Percentiles rank a stretch among this genome's conserved stretches.
These are phyloP conservation scores for Luvunga scandens DNA, from an alignment of 345 rosid genomes.

Conservation along the genomic window DNA sequence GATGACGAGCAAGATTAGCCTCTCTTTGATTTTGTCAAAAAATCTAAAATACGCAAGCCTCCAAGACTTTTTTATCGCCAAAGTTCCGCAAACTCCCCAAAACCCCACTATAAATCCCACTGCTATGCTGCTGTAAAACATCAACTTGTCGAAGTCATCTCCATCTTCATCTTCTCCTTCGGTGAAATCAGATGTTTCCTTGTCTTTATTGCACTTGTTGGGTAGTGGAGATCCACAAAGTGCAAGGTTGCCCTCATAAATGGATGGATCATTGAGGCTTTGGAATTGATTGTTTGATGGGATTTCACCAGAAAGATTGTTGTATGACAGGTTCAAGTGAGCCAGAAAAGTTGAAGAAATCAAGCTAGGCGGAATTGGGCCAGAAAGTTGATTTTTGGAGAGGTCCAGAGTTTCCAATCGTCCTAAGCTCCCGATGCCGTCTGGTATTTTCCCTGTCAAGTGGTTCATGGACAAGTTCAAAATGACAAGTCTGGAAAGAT, in stretches of 20 bases:
- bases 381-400: constrained; percentile 18
- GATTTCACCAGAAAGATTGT: constrained; percentile 23
- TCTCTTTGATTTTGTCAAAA: neutral
- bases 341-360: neutral
- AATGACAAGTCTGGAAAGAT: constrained; percentile 3
- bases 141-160: neutral
- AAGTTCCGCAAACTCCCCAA: constrained; percentile 3
- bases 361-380: constrained; percentile 16
- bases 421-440: neutral
- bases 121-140: neutral
- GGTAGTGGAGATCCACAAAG: constrained; percentile 17
- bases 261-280: constrained; percentile 20
- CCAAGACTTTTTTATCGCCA: neutral
- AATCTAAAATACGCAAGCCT: neutral
- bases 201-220: constrained; percentile 2
- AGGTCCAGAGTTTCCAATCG: constrained; percentile 19
- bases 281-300: constrained; percentile 24
- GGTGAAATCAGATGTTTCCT: neutral
- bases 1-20: neutral
- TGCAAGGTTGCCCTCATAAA: constrained; percentile 20
- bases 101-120: constrained; percentile 1
- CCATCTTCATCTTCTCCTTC: neutral
- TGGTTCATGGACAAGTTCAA: constrained; percentile 22
- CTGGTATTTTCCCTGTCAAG: constrained; percentile 17
- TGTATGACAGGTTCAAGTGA: constrained; percentile 23